Evolutionary conservation across 1,284 basidiomycete species (phyloP), one percentile per base, ranked within the genome.

Genomic region (Afroboletus lepidellus): DNA sequence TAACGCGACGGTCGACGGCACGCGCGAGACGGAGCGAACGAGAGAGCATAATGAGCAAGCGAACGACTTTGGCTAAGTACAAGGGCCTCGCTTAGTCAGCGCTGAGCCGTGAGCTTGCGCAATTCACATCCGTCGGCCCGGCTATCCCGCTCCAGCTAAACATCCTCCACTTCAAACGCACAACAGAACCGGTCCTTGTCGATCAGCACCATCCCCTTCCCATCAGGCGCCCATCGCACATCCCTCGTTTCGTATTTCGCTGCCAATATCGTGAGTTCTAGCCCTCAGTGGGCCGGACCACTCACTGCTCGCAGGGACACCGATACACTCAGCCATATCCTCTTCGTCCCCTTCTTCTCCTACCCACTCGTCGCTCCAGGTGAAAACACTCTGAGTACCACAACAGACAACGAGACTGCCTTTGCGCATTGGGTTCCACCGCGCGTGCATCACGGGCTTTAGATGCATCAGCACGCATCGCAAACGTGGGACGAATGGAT

Each of bases 361-460:
- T 9, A 81, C 69, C 87, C 88, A 90, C 62, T 91, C 89, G 57
- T 89, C 86, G 57, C 86, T 90, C 91, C 91, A 93, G 12, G 78
- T 80, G 67, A 88, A 92, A 34, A 92, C 66, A 49, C 85, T 83
- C 42, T 80, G 78, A 39, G 69, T 77, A 16, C 84, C 85, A 60
- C 84, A 88, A 56, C 86, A 87, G n/a, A 90, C 60, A 0, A 76
- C 81, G 21, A 93, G 70, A 49, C 75, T 84, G 5, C 85, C 87
- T 60, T 79, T 79, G 23, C 86, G 80, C 11, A 83, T 79, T 23
- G 91, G 89, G 64, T 91, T 91, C 91, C 91, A 93, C 43, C 77
- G 75, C 16, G 82, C 83, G 43, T 79, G 78, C 20, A 79, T 61
- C 18, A 92, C 79, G 2, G 83, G 73, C 38, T 77, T 73, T 6